Conservation (phyloP, 2,329 filamentous ascomycete genomes). For the Sporothrix schenckii region DNA sequence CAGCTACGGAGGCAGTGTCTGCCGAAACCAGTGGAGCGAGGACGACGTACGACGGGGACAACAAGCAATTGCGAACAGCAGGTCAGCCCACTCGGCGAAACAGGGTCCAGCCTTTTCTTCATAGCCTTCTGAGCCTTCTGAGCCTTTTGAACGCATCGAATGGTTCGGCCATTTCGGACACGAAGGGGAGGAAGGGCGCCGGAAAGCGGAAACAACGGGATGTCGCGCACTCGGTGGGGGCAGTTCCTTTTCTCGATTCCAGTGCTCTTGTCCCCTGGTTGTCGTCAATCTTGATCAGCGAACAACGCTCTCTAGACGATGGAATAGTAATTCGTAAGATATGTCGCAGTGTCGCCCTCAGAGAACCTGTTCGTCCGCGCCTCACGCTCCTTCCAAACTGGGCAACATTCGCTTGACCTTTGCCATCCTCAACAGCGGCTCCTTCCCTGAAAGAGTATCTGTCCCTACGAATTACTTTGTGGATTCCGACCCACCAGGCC, state of each 20-base stretch:
- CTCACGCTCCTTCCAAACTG: not conserved
- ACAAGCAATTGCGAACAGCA: not conserved
- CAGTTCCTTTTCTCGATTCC: not conserved
- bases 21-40: not conserved
- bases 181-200: not conserved
- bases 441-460: constrained; percentile 21
- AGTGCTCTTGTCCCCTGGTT: not conserved
- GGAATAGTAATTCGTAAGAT: too few species aligned
- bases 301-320: not conserved
- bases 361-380: constrained; percentile 18
- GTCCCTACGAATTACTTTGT: not conserved
- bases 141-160: constrained; percentile 9
- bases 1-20: not conserved
- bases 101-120: not conserved
- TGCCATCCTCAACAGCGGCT: constrained; percentile 8
- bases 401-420: not conserved
- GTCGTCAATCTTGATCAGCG: not conserved
- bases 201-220: constrained; percentile 14
- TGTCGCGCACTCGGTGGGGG: constrained; percentile 17
- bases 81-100: not conserved
- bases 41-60: constrained; percentile 9
- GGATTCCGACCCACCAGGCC: not conserved
- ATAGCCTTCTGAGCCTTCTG: too few species aligned
- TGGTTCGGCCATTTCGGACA: not conserved
- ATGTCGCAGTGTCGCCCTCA: not conserved